A percentile compares a stretch with the other conserved stretches of the same genome.
These are phyloP conservation scores for Astrothelium subdiscretum DNA, from an alignment of 495 filamentous ascomycete genomes.

Conservation along the genomic window DNA sequence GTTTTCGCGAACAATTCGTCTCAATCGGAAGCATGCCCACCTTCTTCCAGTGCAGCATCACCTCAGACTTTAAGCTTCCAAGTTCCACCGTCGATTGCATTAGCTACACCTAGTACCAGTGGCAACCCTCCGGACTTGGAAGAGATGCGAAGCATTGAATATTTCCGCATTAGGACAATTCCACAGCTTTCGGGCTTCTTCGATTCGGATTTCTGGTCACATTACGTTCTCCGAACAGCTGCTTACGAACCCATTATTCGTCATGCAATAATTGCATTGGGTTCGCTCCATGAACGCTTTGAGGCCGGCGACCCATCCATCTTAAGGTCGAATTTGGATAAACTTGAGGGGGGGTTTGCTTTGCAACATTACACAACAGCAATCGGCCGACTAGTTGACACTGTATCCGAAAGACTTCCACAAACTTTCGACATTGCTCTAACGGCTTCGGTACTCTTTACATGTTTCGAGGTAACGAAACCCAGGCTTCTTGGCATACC, in stretches of 20 bases:
- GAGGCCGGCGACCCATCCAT: neutral
- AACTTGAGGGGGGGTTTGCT: slow-evolving; percentile 9
- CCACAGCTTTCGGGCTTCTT: slow-evolving; percentile 19
- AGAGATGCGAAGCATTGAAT: neutral
- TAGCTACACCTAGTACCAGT: neutral
- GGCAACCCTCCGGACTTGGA: neutral
- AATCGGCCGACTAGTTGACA: slow-evolving; percentile 8
- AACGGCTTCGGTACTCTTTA: slow-evolving; percentile 18
- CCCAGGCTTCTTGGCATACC: neutral
- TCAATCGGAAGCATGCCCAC: neutral
- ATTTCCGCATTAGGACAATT: neutral
- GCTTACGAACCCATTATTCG: slow-evolving; percentile 15
- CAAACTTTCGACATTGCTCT: slow-evolving; percentile 10
- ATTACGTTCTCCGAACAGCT: slow-evolving; percentile 15
- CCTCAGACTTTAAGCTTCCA: too few species aligned
- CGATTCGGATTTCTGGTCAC: slow-evolving; percentile 15
- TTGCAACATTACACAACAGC: slow-evolving; percentile 14
- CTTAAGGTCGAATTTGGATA: neutral
- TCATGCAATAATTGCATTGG: slow-evolving; percentile 19
- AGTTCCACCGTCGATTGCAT: neutral
- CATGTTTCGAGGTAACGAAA: slow-evolving; percentile 15
- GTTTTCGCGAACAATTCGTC: neutral
- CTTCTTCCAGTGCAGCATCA: neutral
- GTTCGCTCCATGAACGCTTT: slow-evolving; percentile 16
- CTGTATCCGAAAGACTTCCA: neutral